Base-by-base conservation (phyloP, 257 asterid genomes). In the Gentiana dahurica region DNA sequence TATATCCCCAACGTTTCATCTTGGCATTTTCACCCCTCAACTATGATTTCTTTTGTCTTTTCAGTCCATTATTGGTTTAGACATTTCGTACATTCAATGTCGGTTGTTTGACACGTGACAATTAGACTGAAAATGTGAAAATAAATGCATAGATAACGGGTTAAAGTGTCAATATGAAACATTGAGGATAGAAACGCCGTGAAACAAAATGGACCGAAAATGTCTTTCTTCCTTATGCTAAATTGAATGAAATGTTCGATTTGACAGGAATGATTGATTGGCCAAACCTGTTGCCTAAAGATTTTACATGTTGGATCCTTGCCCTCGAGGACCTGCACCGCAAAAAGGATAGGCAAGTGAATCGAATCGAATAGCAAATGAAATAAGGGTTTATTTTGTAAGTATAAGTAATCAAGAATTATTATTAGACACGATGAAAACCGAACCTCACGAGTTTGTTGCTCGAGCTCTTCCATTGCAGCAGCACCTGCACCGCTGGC, bases 391-490 rank as follows among this genome's bases (percentile, higher is more conserved):
- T 43, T 32, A 37, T 4, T 8, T 11, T 36, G 0, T 10, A 47
- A 45, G 52, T 34, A 32, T 10, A 47, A 45, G 52, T 34, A 32
- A 41, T 53, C 53, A 51, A 59, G 51, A 5, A 54, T 38, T 35
- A 46, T 44, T 34, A 53, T 44, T 34, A 53, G 48, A 47, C 64
- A 5, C 12, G 54, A 34, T 55, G 62, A 65, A 57, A 51, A 87
- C 96, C 90, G 55, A 51, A 87, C 96, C 93, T 87, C 95, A 63
- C 93, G 97, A 60, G 95, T 85, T 60, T 91, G 98, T 65, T 41
- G 88, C 72, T 77, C 94, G 58, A 91, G 88, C 79, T 91, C 98
- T 78, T 85, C 97, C 98, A 91, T 91, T 60, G 97, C 97, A 51
- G 98, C 97, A 54, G 98, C 98, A 43, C 98, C 98, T 3, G 94